Evolutionary conservation across 2,329 filamentous ascomycete genomes (phyloP), one percentile per base, ranked within the genome.

Genomic region (Penicillium concentricum): DNA sequence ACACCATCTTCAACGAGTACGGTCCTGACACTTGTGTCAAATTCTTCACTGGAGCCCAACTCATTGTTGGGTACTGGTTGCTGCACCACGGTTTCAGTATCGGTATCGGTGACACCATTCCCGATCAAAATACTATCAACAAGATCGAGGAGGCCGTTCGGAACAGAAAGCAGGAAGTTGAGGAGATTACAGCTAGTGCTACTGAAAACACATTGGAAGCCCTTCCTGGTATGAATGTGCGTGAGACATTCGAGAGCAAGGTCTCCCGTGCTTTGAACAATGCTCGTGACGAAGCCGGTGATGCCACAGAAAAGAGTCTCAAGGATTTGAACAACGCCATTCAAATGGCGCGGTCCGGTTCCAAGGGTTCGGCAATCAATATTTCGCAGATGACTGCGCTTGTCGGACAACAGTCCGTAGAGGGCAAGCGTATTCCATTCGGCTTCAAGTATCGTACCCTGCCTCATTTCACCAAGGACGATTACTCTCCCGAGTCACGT

Each of bases 381-480:
- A 97, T 99, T 68, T 97, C 95, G 16, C 94, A 99, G 77, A 99
- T 99, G 94, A 95, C 92, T 61, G 94, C 94, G 26, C 85, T 97
- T 62, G 95, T 99, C 58, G 94, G 95, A 64, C 94, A 99, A 74
- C 95, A 99, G 74, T 96, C 95, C 63, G 92, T 99, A 9, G 94
- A 99, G 79, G 95, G 94, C 69, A 96, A 96, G 78, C 94, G 94
- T 81, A 96, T 99, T 79, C 94, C 94, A 1, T 99, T 97, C 71
- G 94, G 95, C 22, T 99, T 99, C 86, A 97, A 97, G 74, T 97
- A 99, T 74, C 88, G 94, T 51, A 96, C 94, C 0, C 80, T 99
- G 57, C 94, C 94, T 3, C 94, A 99, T 76, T 99, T 99, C 77
- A 96, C 94, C 63, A 99, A 99, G 81, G 95, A 99, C 68, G 95